Evolutionary conservation across 345 rosid genomes (phyloP).

Genomic region (Fremontodendron californicum): DNA sequence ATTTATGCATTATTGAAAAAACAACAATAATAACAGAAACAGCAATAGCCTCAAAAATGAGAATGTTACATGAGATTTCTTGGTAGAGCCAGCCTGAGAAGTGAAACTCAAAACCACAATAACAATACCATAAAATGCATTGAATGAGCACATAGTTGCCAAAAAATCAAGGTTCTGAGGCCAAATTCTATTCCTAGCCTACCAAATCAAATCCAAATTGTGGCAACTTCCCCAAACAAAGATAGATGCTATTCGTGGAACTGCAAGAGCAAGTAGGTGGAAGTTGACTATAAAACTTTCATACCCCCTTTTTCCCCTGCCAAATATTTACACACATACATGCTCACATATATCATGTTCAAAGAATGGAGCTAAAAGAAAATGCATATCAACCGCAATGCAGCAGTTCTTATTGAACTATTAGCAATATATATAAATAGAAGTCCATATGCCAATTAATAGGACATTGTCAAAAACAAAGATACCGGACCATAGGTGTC

Average conservation of each 20-base stretch:
- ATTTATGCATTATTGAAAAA: background rate
- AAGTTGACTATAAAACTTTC: background rate
- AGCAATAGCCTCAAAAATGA: slow-evolving; percentile 1
- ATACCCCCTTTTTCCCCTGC: background rate
- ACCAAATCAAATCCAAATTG: background rate
- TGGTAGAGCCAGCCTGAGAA: background rate
- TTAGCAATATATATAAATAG: background rate
- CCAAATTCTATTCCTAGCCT: background rate
- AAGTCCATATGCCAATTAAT: background rate
- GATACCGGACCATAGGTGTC: background rate
- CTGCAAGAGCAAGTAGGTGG: background rate
- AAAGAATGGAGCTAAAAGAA: background rate
- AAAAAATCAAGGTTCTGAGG: slow-evolving; percentile 8
- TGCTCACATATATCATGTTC: background rate
- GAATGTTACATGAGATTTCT: background rate
- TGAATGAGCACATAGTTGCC: background rate
- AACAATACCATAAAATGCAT: slow-evolving; percentile 6
- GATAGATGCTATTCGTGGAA: background rate
- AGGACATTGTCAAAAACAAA: background rate
- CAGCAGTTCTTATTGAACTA: background rate
- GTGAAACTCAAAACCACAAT: slow-evolving; percentile 9
- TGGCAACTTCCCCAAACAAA: background rate
- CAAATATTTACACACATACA: background rate
- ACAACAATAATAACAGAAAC: background rate
- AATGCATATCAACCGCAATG: background rate